Evolutionary conservation across 2,329 filamentous ascomycete genomes (phyloP).

Genomic region (Gaeumannomyces tritici): DNA sequence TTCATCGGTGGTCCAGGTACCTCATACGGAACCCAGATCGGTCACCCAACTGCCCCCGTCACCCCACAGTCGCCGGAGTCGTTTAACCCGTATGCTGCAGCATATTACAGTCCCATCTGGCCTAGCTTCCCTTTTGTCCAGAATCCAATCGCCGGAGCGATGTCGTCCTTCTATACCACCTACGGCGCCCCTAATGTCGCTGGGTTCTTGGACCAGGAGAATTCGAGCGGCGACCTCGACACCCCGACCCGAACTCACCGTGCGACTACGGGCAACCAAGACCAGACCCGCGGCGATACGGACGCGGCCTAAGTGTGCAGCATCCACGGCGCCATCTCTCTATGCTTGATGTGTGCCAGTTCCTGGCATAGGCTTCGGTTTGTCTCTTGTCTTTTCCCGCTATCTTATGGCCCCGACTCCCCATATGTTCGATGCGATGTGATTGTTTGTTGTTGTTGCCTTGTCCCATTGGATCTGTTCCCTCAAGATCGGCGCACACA

Average conservation of each 20-base stretch:
- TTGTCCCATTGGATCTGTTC: background rate
- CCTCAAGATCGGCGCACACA: too few species aligned
- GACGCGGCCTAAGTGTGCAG: background rate
- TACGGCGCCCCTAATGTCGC: background rate
- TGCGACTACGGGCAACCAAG: background rate
- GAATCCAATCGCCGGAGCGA: background rate
- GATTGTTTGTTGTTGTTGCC: background rate
- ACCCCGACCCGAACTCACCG: background rate
- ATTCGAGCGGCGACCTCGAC: background rate
- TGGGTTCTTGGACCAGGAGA: background rate
- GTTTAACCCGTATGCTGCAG: background rate
- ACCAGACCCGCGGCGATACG: background rate
- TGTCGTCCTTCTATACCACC: background rate
- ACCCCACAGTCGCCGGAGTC: slow-evolving; percentile 3
- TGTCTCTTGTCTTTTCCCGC: background rate
- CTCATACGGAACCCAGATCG: background rate
- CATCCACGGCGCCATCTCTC: background rate
- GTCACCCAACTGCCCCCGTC: background rate
- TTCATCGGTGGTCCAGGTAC: background rate
- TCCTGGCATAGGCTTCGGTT: background rate
- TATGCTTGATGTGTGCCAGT: background rate
- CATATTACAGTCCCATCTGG: slow-evolving; percentile 1
- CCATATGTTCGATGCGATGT: background rate
- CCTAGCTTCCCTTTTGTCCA: slow-evolving; percentile 2
- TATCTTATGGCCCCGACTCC: background rate